These are phyloP conservation scores for Akanthomyces uredinophilus DNA, from an alignment of 2,329 filamentous ascomycete genomes.

Conservation along the genomic window DNA sequence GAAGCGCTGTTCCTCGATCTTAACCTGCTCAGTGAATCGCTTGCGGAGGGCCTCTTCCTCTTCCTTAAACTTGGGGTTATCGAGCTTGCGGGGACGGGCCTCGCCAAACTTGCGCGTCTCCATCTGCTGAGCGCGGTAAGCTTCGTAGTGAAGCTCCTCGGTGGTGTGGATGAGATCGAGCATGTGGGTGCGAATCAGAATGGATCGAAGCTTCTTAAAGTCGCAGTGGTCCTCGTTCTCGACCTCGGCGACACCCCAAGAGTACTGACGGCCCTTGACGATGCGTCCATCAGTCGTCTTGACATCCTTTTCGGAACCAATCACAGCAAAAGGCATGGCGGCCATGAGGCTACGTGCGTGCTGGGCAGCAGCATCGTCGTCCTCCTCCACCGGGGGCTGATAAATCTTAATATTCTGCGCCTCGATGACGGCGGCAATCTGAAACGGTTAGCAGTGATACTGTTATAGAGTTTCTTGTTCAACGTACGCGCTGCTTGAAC, in stretches of 20 bases:
- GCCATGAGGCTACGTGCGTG: constrained; percentile 92
- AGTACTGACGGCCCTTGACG: constrained; percentile 98
- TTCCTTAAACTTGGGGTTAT: constrained; percentile 99
- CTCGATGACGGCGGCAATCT: constrained; percentile 94
- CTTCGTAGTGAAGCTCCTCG: constrained; percentile 98
- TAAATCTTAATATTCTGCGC: constrained; percentile 99
- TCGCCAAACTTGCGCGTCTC: constrained; percentile 99
- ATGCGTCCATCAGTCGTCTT: constrained; percentile 94
- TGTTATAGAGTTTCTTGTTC: not conserved
- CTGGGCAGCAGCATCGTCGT: constrained; percentile 91
- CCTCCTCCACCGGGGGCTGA: constrained; percentile 94
- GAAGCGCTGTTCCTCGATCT: constrained; percentile 99
- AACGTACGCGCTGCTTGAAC: constrained; percentile 88
- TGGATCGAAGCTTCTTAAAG: constrained; percentile 99
- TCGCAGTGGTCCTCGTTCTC: constrained; percentile 99
- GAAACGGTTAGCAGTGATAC: constrained; percentile 24
- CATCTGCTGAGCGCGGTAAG: constrained; percentile 98
- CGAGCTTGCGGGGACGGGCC: constrained; percentile 91
- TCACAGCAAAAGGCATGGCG: constrained; percentile 98
- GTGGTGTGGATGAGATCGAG: constrained; percentile 99
- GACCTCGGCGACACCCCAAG: constrained; percentile 98
- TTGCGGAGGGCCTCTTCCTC: constrained; percentile 98
- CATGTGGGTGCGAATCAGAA: constrained; percentile 99
- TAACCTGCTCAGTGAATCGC: constrained; percentile 99
- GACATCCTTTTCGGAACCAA: constrained; percentile 98